Evolutionary conservation across 495 filamentous ascomycete genomes (phyloP).

Genomic region (Tetracladium setigerum): DNA sequence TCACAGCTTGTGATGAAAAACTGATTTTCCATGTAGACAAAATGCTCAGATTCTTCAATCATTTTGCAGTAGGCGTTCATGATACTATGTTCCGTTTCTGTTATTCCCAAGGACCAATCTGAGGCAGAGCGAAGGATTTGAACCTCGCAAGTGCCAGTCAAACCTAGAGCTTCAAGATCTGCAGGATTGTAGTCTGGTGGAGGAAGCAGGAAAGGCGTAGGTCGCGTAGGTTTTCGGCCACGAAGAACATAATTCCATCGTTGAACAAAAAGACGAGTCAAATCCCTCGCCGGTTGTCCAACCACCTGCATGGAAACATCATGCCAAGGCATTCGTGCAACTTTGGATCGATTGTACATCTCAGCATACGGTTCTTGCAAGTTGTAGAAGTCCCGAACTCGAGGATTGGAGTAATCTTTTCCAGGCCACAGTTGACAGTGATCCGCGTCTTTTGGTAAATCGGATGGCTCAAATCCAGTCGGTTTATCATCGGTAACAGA

Average conservation of each 20-base stretch:
- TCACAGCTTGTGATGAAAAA: conserved; percentile 96
- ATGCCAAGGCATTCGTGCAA: conserved; percentile 97
- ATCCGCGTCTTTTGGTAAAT: conserved; percentile 80
- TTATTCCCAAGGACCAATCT: conserved; percentile 87
- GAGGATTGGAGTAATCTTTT: conserved; percentile 97
- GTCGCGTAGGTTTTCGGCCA: conserved; percentile 86
- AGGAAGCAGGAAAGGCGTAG: conserved; percentile 87
- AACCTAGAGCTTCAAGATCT: conserved; percentile 79
- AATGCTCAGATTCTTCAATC: conserved; percentile 92
- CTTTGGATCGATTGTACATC: conserved; percentile 89
- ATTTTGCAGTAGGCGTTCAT: conserved; percentile 92
- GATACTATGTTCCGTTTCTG: conserved; percentile 86
- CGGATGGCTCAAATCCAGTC: conserved; percentile 80
- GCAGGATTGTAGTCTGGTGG: conserved; percentile 83
- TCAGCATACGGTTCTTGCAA: conserved; percentile 95
- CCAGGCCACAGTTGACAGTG: conserved; percentile 96
- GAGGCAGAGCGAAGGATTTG: conserved; percentile 88
- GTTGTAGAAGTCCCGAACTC: conserved; percentile 90
- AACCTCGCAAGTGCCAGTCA: conserved; percentile 90
- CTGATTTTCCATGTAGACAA: conserved; percentile 98
- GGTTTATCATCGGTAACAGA: conserved; percentile 85
- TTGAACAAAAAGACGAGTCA: conserved; percentile 97
- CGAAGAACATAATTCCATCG: conserved; percentile 97
- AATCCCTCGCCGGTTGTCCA: conserved; percentile 88
- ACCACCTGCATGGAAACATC: conserved; percentile 99